A percentile compares a stretch with the other conserved stretches of the same genome.
Conservation (phyloP, 83 land plant species). For the Thuja plicata region DNA sequence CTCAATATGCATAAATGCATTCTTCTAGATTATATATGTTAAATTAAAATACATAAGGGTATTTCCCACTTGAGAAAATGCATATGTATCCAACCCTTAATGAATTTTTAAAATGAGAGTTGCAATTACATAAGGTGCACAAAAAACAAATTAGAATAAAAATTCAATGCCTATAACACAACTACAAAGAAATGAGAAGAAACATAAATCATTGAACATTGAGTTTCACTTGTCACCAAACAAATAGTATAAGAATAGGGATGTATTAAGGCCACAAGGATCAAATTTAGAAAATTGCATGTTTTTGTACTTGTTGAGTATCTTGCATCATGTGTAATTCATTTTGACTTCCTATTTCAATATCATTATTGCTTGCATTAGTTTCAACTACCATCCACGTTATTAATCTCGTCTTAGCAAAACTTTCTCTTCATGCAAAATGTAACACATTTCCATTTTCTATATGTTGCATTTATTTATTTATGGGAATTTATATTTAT, state of each 20-base stretch:
- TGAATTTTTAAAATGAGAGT: background rate
- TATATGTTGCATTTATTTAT: background rate
- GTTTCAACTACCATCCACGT: background rate
- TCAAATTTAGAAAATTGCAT: background rate
- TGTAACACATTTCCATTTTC: background rate
- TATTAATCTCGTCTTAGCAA: background rate
- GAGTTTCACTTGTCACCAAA: background rate
- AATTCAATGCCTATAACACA: background rate
- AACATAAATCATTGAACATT: background rate
- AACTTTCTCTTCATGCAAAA: background rate
- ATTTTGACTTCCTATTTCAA: background rate
- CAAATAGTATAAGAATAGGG: background rate
- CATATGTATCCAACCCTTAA: background rate
- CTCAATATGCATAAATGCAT: background rate
- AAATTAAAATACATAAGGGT: background rate
- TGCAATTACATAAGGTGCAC: background rate
- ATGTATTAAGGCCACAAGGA: background rate
- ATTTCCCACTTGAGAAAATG: background rate
- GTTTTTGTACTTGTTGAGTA: background rate
- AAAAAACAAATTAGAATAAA: background rate
- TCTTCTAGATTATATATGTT: background rate
- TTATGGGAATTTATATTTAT: too few species aligned
- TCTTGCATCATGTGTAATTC: background rate
- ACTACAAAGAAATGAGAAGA: background rate
- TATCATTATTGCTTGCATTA: background rate